These are phyloP conservation scores for Eucalyptus brandiana DNA, from an alignment of 345 rosid genomes.

Conservation along the genomic window DNA sequence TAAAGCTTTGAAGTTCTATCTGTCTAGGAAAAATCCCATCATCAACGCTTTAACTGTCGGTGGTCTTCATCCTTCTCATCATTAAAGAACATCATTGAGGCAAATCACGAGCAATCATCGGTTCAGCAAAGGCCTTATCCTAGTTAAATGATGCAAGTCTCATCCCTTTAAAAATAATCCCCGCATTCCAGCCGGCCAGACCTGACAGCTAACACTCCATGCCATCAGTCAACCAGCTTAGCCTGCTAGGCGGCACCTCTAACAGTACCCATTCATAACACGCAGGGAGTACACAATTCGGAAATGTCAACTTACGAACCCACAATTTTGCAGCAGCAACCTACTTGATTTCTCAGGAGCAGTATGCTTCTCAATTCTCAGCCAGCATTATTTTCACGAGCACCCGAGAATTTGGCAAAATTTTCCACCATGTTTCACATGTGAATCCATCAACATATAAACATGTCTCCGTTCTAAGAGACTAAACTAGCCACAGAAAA, in stretches of 20 bases:
- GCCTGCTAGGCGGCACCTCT: not conserved
- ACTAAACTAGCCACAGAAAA: not conserved
- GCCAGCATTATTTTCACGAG: not conserved
- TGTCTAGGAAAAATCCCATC: not conserved
- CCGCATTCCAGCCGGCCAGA: not conserved
- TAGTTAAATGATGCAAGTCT: not conserved
- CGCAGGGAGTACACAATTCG: not conserved
- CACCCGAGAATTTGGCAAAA: not conserved
- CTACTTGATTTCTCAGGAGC: not conserved
- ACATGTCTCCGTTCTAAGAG: not conserved
- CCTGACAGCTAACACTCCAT: not conserved
- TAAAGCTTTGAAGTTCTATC: not conserved
- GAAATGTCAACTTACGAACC: not conserved
- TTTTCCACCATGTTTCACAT: not conserved
- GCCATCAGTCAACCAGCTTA: not conserved
- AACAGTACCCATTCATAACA: not conserved
- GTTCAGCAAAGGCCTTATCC: not conserved
- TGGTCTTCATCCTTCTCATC: not conserved
- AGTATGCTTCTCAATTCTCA: not conserved
- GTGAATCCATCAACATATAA: not conserved
- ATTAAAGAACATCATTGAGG: not conserved
- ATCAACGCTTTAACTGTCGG: not conserved
- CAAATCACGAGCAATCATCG: not conserved
- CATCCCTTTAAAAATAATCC: not conserved
- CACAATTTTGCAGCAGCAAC: not conserved